Percentiles rank a stretch among this genome's conserved stretches.
Evolutionary conservation across 1,284 basidiomycete genomes (phyloP).

Genomic region (Vanrija sp.): DNA sequence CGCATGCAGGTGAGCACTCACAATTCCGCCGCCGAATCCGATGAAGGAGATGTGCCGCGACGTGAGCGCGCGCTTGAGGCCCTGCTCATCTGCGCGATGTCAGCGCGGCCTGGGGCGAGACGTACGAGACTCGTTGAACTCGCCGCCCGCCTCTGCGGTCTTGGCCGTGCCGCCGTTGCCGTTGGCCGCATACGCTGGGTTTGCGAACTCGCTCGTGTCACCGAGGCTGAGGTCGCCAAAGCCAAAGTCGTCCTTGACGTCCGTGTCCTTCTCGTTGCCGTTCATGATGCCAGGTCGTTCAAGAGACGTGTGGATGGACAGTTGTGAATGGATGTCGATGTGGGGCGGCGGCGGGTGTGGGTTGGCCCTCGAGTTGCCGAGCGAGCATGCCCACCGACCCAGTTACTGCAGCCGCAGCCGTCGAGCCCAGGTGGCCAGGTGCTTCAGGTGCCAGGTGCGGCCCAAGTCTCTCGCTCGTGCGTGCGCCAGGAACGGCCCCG

Average conservation of each 20-base stretch:
- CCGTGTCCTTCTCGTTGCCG: constrained; percentile 48
- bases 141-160: neutral
- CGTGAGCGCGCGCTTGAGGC: constrained; percentile 4
- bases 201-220: constrained; percentile 5
- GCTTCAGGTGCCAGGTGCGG: too few species aligned
- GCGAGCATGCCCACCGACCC: too few species aligned
- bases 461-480: too few species aligned
- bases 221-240: constrained; percentile 6
- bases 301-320: too few species aligned
- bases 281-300: too few species aligned
- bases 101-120: neutral
- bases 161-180: neutral
- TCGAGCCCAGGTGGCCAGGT: too few species aligned
- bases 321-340: too few species aligned
- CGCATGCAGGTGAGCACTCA: too few species aligned
- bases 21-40: constrained; percentile 13
- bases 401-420: too few species aligned
- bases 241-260: neutral
- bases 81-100: neutral
- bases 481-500: too few species aligned
- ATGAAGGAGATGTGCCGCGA: constrained; percentile 12
- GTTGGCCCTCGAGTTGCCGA: too few species aligned
- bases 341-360: too few species aligned
- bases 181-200: neutral
- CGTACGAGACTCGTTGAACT: constrained; percentile 3